Percentiles rank a stretch among this genome's conserved stretches.
Evolutionary conservation across 768 basidiomycete genomes (phyloP).

Genomic region (Asterophora lycoperdoides): DNA sequence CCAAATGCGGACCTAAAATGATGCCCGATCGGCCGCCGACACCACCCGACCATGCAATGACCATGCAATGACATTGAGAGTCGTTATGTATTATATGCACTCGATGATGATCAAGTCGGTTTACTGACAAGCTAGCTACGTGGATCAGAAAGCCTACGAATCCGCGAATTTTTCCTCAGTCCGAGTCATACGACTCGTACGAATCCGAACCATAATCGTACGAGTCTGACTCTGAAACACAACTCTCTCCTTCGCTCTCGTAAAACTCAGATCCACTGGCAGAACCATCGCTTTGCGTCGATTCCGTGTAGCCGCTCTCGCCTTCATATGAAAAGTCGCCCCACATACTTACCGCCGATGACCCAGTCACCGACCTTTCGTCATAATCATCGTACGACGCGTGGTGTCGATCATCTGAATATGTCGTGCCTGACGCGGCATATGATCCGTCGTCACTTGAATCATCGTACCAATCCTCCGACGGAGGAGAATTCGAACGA

Average conservation of each 20-base stretch:
- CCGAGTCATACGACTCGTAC: background rate
- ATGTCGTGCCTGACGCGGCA: background rate
- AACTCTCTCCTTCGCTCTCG: background rate
- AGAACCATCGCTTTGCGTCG: background rate
- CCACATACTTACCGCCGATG: too few relatives aligned
- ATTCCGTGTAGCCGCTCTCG: constrained; percentile 1
- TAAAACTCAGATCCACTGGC: background rate
- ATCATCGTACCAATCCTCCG: too few relatives aligned
- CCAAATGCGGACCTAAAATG: background rate
- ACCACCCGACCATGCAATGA: background rate
- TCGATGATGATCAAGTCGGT: too few relatives aligned
- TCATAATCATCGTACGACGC: background rate
- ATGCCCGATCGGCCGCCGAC: constrained; percentile 1
- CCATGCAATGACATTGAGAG: too few relatives aligned
- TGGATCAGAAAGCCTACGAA: too few relatives aligned
- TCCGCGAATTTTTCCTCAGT: too few relatives aligned
- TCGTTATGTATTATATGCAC: too few relatives aligned
- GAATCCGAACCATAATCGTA: constrained; percentile 3
- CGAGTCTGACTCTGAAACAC: background rate
- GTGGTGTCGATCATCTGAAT: background rate
- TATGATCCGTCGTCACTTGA: constrained; percentile 1
- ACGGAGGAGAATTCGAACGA: too few relatives aligned
- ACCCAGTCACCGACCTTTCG: background rate
- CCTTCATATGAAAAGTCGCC: constrained; percentile 1
- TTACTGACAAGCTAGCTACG: too few relatives aligned